Evolutionary conservation across 257 asterid genomes (phyloP), one percentile per base, ranked within the genome.

Genomic region (Solanum megistacrolobum): DNA sequence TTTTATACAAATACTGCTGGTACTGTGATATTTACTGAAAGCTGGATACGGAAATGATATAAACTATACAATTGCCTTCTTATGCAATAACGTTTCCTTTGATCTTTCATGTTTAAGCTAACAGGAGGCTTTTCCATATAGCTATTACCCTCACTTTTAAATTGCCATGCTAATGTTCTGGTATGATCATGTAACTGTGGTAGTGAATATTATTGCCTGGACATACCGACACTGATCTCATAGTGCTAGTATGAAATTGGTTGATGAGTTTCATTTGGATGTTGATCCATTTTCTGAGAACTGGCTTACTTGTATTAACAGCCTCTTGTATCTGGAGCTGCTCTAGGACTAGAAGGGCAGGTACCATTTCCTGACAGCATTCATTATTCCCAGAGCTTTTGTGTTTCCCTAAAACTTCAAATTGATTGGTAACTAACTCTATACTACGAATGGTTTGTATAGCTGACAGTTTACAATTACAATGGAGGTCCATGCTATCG

Each of bases 261-360:
- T 18, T 81, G 68, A 29, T 29, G 21, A 48, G 20, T 13, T 81
- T 81, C 11, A 29, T 81, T 48, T 46, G 84, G 38, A 79, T 81
- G 43, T 81, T 86, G 84, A 29, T 46, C n/a, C n/a, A 23, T 87
- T 89, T n/a, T 66, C 90, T 92, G 87, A 92, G 75, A 71, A 74
- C 36, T 48, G 31, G 14, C 68, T 88, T 76, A 27, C 83, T 81
- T 41, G 27, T 90, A 83, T 72, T 83, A 89, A 91, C 87, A 97
- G 99, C 99, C 99, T 89, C 95, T 97, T 60, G 79, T 97, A 89
- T 96, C 99, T 87, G 99, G 99, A 91, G 99, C 99, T 88, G 99
- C 99, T 88, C 91, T 97, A 16, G 99, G 99, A 88, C 92, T 96
- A 27, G 99, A 97, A 90, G 99, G 99, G 83, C 99, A 97, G 99